A percentile compares a stretch with the other conserved stretches of the same genome.
These are phyloP conservation scores for Wickerhamomyces canadensis DNA, from an alignment of 805 yeast species.

Conservation along the genomic window DNA sequence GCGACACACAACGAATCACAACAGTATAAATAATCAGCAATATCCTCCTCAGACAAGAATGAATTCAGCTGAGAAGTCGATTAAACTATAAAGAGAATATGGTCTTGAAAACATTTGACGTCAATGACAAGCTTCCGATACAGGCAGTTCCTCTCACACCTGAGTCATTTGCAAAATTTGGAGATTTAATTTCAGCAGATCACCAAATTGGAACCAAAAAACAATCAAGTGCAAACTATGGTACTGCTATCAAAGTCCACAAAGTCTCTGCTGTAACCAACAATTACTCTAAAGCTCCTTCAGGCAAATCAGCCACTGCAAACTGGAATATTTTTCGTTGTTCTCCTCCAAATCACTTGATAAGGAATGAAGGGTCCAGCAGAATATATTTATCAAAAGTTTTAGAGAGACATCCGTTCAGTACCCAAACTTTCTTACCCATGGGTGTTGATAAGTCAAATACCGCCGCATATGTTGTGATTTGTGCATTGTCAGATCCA, in stretches of 20 bases:
- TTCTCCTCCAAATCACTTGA: slow-evolving; percentile 62
- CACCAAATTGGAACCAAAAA: slow-evolving; percentile 53
- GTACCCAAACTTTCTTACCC: slow-evolving; percentile 89
- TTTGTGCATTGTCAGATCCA: slow-evolving; percentile 55
- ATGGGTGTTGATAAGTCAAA: slow-evolving; percentile 58
- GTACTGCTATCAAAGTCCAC: slow-evolving; percentile 81
- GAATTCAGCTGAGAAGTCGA: too few relatives aligned
- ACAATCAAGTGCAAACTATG: slow-evolving; percentile 71
- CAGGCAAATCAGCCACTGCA: slow-evolving; percentile 46
- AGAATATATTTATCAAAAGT: slow-evolving; percentile 40
- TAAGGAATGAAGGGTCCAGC: slow-evolving; percentile 7
- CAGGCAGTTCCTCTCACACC: slow-evolving; percentile 58
- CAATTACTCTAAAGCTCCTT: slow-evolving; percentile 41
- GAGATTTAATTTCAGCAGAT: slow-evolving; percentile 72
- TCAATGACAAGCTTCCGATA: slow-evolving; percentile 15
- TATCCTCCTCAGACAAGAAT: too few relatives aligned
- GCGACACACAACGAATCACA: too few relatives aligned
- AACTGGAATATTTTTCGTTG: slow-evolving; percentile 84
- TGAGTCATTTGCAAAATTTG: slow-evolving; percentile 58
- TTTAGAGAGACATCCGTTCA: slow-evolving; percentile 82
- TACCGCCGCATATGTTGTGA: slow-evolving; percentile 62
- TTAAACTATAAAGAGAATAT: slow-evolving; percentile 3
- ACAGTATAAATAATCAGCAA: too few relatives aligned
- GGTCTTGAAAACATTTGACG: slow-evolving; percentile 32
- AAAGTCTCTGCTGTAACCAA: slow-evolving; percentile 67